phyloP scores from a whole-genome alignment of 306 rosid genomes.

The Vigna radiata region DNA sequence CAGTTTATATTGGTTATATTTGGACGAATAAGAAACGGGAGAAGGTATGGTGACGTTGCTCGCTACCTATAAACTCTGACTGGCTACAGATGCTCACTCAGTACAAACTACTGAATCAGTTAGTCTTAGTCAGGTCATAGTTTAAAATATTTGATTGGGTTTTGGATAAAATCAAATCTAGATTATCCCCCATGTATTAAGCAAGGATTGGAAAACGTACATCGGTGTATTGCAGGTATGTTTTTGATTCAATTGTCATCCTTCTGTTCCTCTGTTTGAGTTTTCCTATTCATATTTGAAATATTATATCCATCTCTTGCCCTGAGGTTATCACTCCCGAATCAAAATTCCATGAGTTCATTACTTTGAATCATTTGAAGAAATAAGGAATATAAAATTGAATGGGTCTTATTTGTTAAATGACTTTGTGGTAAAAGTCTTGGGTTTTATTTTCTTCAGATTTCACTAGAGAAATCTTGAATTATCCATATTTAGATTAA shows the following conservation, averaged over 20 bases:
- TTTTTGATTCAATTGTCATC: background rate
- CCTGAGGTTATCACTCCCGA: background rate
- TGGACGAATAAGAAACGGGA: background rate
- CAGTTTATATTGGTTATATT: background rate
- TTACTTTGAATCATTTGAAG: background rate
- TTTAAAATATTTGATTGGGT: background rate
- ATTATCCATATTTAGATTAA: slow-evolving; percentile 13
- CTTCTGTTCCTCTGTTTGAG: background rate
- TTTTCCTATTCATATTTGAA: background rate
- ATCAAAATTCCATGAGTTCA: background rate
- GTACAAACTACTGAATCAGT: background rate
- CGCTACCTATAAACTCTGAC: background rate
- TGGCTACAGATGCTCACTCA: background rate
- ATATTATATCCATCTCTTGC: background rate
- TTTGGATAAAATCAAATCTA: background rate
- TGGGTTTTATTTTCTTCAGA: background rate
- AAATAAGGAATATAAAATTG: background rate
- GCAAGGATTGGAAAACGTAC: background rate
- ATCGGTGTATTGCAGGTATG: background rate
- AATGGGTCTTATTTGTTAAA: background rate
- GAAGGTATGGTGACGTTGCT: background rate
- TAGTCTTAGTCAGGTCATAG: background rate
- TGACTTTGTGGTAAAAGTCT: background rate
- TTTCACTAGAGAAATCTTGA: background rate
- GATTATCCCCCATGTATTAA: background rate